These are phyloP conservation scores for Plasmopara muralis DNA, from an alignment of 352 stramenopile species.

Conservation along the genomic window DNA sequence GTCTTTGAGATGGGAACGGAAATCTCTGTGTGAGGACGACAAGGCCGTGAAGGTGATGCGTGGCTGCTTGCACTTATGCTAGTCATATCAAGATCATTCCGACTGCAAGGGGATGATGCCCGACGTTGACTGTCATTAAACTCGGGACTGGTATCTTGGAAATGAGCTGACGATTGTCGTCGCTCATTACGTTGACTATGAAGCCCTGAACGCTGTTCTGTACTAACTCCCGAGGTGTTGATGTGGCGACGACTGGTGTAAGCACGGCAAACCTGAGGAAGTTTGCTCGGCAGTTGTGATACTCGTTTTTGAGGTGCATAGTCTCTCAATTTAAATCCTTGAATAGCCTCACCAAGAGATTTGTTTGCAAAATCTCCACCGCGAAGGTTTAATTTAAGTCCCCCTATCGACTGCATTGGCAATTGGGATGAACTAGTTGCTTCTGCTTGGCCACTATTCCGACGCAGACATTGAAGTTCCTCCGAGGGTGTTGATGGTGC, in stretches of 20 bases:
- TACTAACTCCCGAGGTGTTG: conserved; percentile 4
- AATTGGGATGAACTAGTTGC: no score
- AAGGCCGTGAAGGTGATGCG: conserved; percentile 3
- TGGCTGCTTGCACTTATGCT: conserved; percentile 24
- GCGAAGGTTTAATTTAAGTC: conserved; percentile 25
- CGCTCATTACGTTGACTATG: not conserved
- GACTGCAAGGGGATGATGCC: conserved; percentile 18
- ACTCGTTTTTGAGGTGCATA: conserved; percentile 4
- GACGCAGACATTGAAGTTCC: no score
- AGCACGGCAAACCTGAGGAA: conserved; percentile 8
- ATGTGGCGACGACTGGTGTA: conserved; percentile 17
- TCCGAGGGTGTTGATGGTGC: not conserved
- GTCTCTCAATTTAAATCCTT: conserved; percentile 43
- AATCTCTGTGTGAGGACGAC: not conserved
- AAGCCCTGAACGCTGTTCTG: conserved; percentile 3
- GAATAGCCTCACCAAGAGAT: conserved; percentile 52
- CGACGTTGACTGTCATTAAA: conserved; percentile 16
- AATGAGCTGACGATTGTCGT: conserved; percentile 7
- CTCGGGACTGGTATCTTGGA: conserved; percentile 2
- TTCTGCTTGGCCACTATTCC: no score
- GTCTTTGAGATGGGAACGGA: conserved; percentile 14
- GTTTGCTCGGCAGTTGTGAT: conserved; percentile 7
- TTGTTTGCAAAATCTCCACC: conserved; percentile 64
- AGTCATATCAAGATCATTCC: conserved; percentile 23
- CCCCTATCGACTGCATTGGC: not conserved